These are phyloP conservation scores for Saccharum officinarum DNA, from an alignment of 176 grass and related monocot genomes.

Conservation along the genomic window DNA sequence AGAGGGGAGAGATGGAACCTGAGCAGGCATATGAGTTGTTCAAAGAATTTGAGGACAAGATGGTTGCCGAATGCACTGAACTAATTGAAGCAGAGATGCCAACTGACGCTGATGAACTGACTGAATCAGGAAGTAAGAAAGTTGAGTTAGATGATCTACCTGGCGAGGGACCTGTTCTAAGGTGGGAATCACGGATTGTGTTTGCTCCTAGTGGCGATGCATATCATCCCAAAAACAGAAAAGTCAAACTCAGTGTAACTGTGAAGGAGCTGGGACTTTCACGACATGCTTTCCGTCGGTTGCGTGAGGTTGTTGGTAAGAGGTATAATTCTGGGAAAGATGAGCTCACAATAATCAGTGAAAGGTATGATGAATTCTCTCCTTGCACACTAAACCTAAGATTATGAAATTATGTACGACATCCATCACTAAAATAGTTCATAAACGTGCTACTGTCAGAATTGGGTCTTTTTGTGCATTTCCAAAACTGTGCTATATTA, in stretches of 20 bases:
- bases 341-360: conserved; percentile 85
- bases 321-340: conserved; percentile 90
- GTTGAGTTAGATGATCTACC: conserved; percentile 79
- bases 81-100: conserved; percentile 60
- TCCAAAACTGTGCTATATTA: not conserved
- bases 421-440: not conserved
- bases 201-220: conserved; percentile 87
- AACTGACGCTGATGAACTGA: conserved; percentile 43
- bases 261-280: conserved; percentile 88
- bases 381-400: not conserved
- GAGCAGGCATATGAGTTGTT: conserved; percentile 85
- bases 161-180: conserved; percentile 83
- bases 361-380: conserved; percentile 63
- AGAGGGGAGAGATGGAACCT: conserved; percentile 78
- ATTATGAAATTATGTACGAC: conserved; percentile 11
- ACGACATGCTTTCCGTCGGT: conserved; percentile 62
- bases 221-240: conserved; percentile 91
- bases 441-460: not conserved
- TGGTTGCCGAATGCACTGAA: conserved; percentile 58
- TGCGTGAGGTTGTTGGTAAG: conserved; percentile 87
- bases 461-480: not conserved
- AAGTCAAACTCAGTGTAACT: conserved; percentile 89
- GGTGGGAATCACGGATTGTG: conserved; percentile 85
- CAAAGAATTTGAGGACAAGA: conserved; percentile 89
- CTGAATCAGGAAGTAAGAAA: conserved; percentile 43